phyloP scores from a whole-genome alignment of 2,329 filamentous ascomycete genomes.

The Pestalotiopsis fici region DNA sequence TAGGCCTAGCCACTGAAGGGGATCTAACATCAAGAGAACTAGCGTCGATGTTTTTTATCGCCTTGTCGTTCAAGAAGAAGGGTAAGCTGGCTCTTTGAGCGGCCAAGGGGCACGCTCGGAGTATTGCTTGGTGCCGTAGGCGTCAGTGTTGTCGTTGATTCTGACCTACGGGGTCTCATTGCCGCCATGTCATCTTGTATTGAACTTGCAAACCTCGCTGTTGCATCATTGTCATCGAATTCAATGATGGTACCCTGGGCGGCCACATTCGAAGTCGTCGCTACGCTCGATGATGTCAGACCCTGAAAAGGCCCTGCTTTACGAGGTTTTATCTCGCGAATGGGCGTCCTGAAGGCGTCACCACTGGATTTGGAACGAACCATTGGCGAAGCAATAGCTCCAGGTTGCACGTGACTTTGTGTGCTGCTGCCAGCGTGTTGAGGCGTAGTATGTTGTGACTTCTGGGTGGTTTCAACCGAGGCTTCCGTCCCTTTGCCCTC shows the following conservation, averaged over 20 bases:
- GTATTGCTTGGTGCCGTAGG: constrained; percentile 51
- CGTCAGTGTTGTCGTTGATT: constrained; percentile 36
- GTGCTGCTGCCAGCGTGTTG: constrained; percentile 15
- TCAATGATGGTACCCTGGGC: constrained; percentile 47
- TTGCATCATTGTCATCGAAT: constrained; percentile 28
- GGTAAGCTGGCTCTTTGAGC: constrained; percentile 62
- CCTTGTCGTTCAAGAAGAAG: constrained; percentile 52
- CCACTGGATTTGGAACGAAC: constrained; percentile 29
- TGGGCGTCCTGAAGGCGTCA: constrained; percentile 17
- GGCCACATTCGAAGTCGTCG: constrained; percentile 41
- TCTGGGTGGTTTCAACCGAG: constrained; percentile 3
- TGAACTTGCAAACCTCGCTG: constrained; percentile 20
- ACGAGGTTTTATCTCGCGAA: constrained; percentile 26
- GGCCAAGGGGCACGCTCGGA: constrained; percentile 49
- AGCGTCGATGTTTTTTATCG: constrained; percentile 28
- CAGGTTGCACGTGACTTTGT: constrained; percentile 16
- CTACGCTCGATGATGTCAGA: constrained; percentile 32
- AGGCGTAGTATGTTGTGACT: not conserved
- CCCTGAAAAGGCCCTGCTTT: constrained; percentile 25
- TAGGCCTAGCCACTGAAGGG: not conserved
- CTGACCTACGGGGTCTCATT: constrained; percentile 16
- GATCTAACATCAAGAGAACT: constrained; percentile 2
- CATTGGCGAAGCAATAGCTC: constrained; percentile 24
- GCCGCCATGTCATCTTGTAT: constrained; percentile 16
- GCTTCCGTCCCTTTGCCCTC: constrained; percentile 4